These are phyloP conservation scores for Odontarrhena argentea DNA, from an alignment of 345 rosid genomes.

Conservation along the genomic window DNA sequence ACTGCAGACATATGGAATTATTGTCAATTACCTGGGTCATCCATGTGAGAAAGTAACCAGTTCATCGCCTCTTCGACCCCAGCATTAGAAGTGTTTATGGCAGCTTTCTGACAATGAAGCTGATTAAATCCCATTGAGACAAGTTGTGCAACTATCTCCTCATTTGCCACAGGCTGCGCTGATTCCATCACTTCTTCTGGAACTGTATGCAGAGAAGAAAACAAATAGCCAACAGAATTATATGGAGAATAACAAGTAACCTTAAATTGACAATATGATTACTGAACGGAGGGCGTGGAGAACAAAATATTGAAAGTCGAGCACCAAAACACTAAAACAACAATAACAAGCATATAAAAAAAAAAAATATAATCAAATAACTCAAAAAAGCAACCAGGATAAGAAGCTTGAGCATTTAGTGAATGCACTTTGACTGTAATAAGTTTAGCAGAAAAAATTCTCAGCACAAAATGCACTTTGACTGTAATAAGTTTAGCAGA, in stretches of 20 bases:
- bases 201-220: constrained; percentile 44
- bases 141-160: constrained; percentile 86
- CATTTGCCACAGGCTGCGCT: constrained; percentile 63
- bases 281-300: not conserved
- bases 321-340: not conserved
- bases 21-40: constrained; percentile 74
- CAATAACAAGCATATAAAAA: not conserved
- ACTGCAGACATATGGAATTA: not conserved
- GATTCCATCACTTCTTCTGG: constrained; percentile 57
- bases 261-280: not conserved
- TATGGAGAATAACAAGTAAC: not conserved
- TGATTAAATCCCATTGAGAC: constrained; percentile 89
- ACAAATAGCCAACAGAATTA: constrained; percentile 5
- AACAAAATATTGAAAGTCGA: not conserved
- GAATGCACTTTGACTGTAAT: not conserved
- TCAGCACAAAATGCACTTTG: not conserved
- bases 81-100: constrained; percentile 72
- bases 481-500: not conserved
- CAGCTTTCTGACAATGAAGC: constrained; percentile 95
- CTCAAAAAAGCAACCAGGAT: not conserved
- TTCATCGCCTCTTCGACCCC: constrained; percentile 99
- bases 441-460: not conserved
- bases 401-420: not conserved
- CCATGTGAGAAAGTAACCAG: constrained; percentile 94
- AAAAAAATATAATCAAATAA: not conserved